Base-by-base conservation (phyloP, 2,329 filamentous ascomycete genomes). In the Cercospora sesami region DNA sequence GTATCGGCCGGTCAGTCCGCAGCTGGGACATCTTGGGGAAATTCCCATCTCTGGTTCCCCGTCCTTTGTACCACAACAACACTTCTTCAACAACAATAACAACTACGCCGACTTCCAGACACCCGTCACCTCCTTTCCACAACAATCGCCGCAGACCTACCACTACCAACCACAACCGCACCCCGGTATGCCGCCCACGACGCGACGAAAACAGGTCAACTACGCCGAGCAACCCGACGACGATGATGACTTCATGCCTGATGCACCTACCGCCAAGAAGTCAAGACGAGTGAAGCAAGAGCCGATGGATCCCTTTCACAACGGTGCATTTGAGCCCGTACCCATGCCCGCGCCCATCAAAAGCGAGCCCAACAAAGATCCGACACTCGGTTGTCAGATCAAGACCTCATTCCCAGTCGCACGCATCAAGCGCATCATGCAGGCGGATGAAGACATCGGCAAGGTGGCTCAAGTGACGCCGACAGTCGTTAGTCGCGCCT, bases 351-450 rank as follows among this genome's bases (percentile, higher is more conserved):
- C 70, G 66, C 64, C 65, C 51, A 66, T 68, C 68, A 64, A 73
- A 30, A 55, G 68, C 62, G 69, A 72, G 63, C 68, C 66, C 51
- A 69, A 69, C 59, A 59, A 66, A 60, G 78, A 79, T 60, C 72
- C 75, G 18, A 79, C 78, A 5, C 74, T 77, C 21, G 79, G 87
- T 79, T 81, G 97, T 81, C 80, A 93, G 53, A 93, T 99, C 74
- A 92, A 89, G 80, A 98, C 94, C 36, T 97, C 97, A 76, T 99
- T 99, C 76, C 95, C 95, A 1, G 96, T 96, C 33, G 95, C 95
- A 14, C 87, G 95, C 70, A 99, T 99, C 83, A 99, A 99, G 85
- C 89, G 95, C 62, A 98, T 99, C 76, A 98, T 99, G 95, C 95
- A 99, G 81, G 94, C 94, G 10, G 95, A 99, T 77, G 95, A 99